phyloP scores from a whole-genome alignment of 441 rosid species.

The Macaranga tanarius region DNA sequence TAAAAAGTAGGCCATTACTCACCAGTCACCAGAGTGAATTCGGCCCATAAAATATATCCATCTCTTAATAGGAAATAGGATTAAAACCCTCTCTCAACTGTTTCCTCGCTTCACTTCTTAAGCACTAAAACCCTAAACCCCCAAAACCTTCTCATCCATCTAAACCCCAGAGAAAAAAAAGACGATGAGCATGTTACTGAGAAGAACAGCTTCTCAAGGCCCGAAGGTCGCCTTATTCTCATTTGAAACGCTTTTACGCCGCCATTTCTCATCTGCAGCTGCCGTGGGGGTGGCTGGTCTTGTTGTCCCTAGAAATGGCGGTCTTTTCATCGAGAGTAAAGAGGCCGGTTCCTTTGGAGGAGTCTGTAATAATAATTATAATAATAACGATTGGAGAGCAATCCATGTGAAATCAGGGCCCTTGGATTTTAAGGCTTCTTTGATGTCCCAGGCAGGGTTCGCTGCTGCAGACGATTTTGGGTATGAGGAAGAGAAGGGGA shows the following conservation, averaged over 20 bases:
- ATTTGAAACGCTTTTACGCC: conserved; percentile 24
- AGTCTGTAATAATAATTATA: not conserved
- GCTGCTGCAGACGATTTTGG: conserved; percentile 50
- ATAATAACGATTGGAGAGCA: conserved; percentile 26
- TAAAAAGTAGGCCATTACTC: too few species aligned
- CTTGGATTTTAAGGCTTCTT: conserved; percentile 42
- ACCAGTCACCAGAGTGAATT: too few species aligned
- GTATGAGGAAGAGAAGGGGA: conserved; percentile 38
- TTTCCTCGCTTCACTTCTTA: too few species aligned
- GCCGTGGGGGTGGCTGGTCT: not conserved
- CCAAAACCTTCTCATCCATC: too few species aligned
- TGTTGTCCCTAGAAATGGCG: conserved; percentile 14
- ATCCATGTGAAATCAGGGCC: conserved; percentile 57
- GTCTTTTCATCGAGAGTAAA: conserved; percentile 8
- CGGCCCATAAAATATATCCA: too few species aligned
- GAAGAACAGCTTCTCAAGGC: conserved; percentile 29
- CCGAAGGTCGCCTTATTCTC: conserved; percentile 30
- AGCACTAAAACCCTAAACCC: too few species aligned
- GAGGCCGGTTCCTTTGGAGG: conserved; percentile 16
- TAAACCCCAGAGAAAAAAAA: not conserved
- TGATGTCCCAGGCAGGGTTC: conserved; percentile 37
- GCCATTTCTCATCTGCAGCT: conserved; percentile 21
- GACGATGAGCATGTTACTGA: conserved; percentile 37
- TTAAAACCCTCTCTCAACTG: too few species aligned
- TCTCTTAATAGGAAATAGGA: too few species aligned